phyloP scores from a whole-genome alignment of 2,329 filamentous ascomycete genomes.

The Simplicillium sp. region DNA sequence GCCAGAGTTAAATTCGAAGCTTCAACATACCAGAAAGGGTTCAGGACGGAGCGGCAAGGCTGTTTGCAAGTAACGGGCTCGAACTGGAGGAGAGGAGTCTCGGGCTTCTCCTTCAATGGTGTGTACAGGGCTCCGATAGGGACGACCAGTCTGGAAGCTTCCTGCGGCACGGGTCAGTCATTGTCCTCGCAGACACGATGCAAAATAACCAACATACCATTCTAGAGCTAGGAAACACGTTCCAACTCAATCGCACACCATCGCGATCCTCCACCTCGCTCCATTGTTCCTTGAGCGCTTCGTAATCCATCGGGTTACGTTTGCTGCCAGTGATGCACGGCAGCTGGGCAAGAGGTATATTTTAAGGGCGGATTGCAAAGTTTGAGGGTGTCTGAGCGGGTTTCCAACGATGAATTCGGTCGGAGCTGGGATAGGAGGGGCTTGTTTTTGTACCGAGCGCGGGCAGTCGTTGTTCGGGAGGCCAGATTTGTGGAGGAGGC shows the following conservation, averaged over 20 bases:
- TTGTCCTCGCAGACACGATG: too few species aligned
- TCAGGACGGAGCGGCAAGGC: constrained; percentile 90
- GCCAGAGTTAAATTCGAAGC: not conserved
- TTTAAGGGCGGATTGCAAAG: not conserved
- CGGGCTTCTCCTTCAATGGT: constrained; percentile 86
- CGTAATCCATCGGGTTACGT: constrained; percentile 66
- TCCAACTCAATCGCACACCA: constrained; percentile 95
- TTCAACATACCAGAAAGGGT: constrained; percentile 78
- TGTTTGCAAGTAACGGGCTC: constrained; percentile 95
- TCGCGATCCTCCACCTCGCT: constrained; percentile 93
- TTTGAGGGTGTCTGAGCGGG: constrained; percentile 1
- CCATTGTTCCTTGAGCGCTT: constrained; percentile 91
- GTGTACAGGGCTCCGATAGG: constrained; percentile 96
- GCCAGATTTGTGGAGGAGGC: too few species aligned
- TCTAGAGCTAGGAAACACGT: constrained; percentile 94
- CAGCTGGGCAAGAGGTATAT: too few species aligned
- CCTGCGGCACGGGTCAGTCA: constrained; percentile 35
- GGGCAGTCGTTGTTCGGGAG: too few species aligned
- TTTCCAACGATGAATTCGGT: too few species aligned
- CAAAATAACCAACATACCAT: constrained; percentile 54
- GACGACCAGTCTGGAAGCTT: constrained; percentile 88
- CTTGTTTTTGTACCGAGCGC: too few species aligned
- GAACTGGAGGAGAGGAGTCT: constrained; percentile 84
- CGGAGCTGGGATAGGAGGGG: too few species aligned
- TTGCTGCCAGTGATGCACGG: too few species aligned